Base-by-base conservation (phyloP, 352 stramenopile species). In the Globisporangium perplexum region DNA sequence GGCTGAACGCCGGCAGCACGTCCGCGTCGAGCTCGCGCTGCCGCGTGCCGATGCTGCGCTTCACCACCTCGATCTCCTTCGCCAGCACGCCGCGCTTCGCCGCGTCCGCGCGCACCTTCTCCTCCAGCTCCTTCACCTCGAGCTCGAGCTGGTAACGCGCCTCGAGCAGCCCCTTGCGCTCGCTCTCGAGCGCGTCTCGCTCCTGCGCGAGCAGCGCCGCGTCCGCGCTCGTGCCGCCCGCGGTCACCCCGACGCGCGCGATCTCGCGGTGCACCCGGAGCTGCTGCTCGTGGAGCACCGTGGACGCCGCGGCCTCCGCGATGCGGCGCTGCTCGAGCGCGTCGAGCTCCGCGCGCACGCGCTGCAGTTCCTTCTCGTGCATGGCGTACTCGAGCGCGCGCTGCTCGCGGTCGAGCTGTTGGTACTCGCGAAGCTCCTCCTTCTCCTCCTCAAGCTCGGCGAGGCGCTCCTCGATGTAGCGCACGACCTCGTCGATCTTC, bases 391-490 rank as follows among this genome's bases (percentile, higher is more conserved):
- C 90, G 10, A 99, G 74, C 26, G 96, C 96, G 33, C 95, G 89
- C 43, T 97, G 83, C 42, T 98, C 83, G 46, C 93, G 77, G 71
- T 99, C 96, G 20, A 98, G 77, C 43, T 95, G 72, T 70, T 98
- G 92, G 65, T 98, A 99, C 54, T 88, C 79, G 47, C 81, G 77
- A 8, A 98, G 77, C 66, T 99, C 97, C 65, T 99, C 93, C 65
- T 99, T 99, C 73, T 99, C 98, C n/a, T 89, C 91, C 53, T 99
- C 90, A 1, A 99, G 77, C 76, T 99, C 97, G 14, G 66, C 52
- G 14, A 99, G 63, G 7, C 90, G 73, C 51, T 94, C 74, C 63
- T 98, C 94, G 65, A 99, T 99, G 63, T 98, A 98, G 47, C 65
- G 62, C 22, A 99, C 84, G 7, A 98, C 93, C 41, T 98, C 86